Conservation (phyloP, 805 yeast species). For the Candida parachauliodes region DNA sequence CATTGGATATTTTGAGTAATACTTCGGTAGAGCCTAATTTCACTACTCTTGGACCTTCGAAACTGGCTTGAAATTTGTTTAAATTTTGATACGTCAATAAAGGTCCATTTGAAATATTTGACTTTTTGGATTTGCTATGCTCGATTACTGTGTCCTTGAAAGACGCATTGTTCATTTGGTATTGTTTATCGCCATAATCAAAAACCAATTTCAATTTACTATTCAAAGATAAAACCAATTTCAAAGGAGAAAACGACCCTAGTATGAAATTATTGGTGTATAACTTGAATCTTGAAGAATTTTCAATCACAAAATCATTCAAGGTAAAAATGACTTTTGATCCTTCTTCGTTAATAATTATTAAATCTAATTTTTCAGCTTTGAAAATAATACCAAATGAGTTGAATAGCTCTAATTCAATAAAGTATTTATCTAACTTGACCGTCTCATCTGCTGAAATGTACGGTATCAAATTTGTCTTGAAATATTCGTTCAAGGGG, state of each 20-base stretch:
- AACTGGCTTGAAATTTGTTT: slow-evolving; percentile 24
- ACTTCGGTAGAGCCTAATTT: slow-evolving; percentile 27
- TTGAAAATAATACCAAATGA: slow-evolving; percentile 20
- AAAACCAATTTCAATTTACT: slow-evolving; percentile 6
- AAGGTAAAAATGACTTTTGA: slow-evolving; percentile 1
- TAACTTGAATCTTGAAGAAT: slow-evolving; percentile 9
- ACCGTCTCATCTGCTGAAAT: slow-evolving; percentile 26
- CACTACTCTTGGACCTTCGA: slow-evolving; percentile 20
- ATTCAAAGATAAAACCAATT: slow-evolving; percentile 6
- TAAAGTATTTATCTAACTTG: slow-evolving; percentile 29
- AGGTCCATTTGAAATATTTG: not conserved
- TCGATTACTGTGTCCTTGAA: slow-evolving; percentile 8
- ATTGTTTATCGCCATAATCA: slow-evolving; percentile 5
- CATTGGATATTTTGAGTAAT: slow-evolving; percentile 24
- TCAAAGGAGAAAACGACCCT: slow-evolving; percentile 11
- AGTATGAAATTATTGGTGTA: slow-evolving; percentile 9
- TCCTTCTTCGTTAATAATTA: slow-evolving; percentile 13
- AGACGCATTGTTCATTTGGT: slow-evolving; percentile 4
- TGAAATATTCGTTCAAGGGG: slow-evolving; percentile 34
- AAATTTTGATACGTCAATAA: slow-evolving; percentile 15
- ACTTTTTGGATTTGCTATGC: not conserved
- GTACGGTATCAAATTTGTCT: slow-evolving; percentile 30
- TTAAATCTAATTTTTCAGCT: slow-evolving; percentile 19
- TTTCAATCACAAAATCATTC: slow-evolving; percentile 11
- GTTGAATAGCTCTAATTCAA: slow-evolving; percentile 33